These are phyloP conservation scores for Cadophora gregata DNA, from an alignment of 2,329 filamentous ascomycete genomes.

Conservation along the genomic window DNA sequence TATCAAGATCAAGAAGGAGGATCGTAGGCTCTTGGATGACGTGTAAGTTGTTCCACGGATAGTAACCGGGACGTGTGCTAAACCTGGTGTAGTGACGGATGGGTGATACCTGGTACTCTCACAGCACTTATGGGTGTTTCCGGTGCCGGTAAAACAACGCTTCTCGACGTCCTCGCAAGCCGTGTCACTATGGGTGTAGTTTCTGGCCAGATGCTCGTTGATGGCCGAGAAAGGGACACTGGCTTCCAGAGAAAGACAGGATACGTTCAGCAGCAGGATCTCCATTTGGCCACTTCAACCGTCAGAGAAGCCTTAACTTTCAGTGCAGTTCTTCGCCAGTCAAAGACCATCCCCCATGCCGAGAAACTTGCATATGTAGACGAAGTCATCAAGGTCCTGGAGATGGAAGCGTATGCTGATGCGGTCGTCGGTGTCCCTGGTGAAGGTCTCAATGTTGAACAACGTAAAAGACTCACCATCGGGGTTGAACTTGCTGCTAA, in stretches of 20 bases:
- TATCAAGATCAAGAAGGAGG: slow-evolving; percentile 78
- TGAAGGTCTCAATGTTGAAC: slow-evolving; percentile 78
- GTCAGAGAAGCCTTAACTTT: slow-evolving; percentile 89
- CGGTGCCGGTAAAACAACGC: slow-evolving; percentile 90
- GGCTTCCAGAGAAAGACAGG: slow-evolving; percentile 93
- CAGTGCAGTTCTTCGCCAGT: slow-evolving; percentile 84
- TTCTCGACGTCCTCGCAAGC: slow-evolving; percentile 84
- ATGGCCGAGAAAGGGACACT: slow-evolving; percentile 70
- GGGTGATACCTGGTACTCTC: slow-evolving; percentile 90
- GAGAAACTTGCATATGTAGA: slow-evolving; percentile 90
- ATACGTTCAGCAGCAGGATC: slow-evolving; percentile 75
- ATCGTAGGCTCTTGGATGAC: slow-evolving; percentile 78
- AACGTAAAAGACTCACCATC: slow-evolving; percentile 82
- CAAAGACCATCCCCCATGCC: slow-evolving; percentile 69
- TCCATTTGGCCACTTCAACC: slow-evolving; percentile 83
- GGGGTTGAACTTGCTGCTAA: slow-evolving; percentile 94
- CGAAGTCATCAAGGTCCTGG: slow-evolving; percentile 87
- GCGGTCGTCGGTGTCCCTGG: slow-evolving; percentile 90
- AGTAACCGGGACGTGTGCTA: background rate
- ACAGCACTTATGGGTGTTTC: slow-evolving; percentile 79
- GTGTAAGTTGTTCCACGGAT: slow-evolving; percentile 50
- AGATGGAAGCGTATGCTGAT: slow-evolving; percentile 90
- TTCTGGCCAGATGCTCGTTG: slow-evolving; percentile 77
- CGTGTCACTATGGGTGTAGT: slow-evolving; percentile 90
- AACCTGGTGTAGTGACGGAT: slow-evolving; percentile 63